Conservation (phyloP, 345 rosid species). For the Firmiana major region DNA sequence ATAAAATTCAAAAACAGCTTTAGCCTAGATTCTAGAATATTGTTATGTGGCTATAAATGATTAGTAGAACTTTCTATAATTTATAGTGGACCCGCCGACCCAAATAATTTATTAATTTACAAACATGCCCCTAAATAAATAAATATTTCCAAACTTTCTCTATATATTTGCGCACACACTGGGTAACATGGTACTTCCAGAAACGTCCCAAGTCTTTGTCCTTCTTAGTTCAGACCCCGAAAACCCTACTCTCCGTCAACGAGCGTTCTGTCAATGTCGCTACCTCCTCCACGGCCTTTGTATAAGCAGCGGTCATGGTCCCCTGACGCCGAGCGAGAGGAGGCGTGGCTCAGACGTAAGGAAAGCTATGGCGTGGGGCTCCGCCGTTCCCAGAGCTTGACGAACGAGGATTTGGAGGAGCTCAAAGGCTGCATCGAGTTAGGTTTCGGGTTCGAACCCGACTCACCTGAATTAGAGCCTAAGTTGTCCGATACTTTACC, state of each 20-base stretch:
- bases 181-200: not conserved
- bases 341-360: slow-evolving; percentile 64
- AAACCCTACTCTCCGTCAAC: slow-evolving; percentile 14
- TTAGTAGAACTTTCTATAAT: not conserved
- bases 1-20: not conserved
- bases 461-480: slow-evolving; percentile 67
- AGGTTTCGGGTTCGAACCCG: slow-evolving; percentile 70
- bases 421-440: slow-evolving; percentile 78
- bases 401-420: slow-evolving; percentile 82
- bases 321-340: slow-evolving; percentile 66
- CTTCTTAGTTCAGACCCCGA: not conserved
- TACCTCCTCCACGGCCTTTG: slow-evolving; percentile 34
- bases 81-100: not conserved
- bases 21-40: too few relatives aligned
- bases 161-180: not conserved
- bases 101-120: not conserved
- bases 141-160: not conserved
- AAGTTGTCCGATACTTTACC: slow-evolving; percentile 63
- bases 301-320: slow-evolving; percentile 76
- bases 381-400: slow-evolving; percentile 50
- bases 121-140: not conserved
- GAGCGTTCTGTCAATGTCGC: slow-evolving; percentile 7
- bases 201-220: not conserved
- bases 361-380: slow-evolving; percentile 17
- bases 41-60: not conserved